Evolutionary conservation across 129 eudicot genomes (phyloP).

Genomic region (Oenanthe sinensis): DNA sequence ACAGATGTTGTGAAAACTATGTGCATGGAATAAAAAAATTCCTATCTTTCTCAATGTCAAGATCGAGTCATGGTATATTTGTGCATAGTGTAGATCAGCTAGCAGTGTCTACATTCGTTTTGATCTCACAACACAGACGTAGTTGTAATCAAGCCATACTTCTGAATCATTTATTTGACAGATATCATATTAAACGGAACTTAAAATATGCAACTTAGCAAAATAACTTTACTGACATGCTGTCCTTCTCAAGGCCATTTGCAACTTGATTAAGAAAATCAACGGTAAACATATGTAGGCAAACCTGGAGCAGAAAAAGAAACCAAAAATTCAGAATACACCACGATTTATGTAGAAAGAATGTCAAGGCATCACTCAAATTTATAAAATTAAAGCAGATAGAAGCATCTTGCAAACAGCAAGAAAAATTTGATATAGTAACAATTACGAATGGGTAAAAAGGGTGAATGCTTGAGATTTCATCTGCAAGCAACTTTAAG

Average conservation of each 20-base stretch:
- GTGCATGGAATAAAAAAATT: neutral
- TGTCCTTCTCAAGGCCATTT: slow-evolving; percentile 87
- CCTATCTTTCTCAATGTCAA: neutral
- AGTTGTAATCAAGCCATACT: neutral
- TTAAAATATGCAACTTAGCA: neutral
- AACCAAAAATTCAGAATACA: neutral
- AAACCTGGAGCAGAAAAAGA: slow-evolving; percentile 49
- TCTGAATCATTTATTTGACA: neutral
- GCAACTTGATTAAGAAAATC: slow-evolving; percentile 98
- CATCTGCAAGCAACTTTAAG: neutral
- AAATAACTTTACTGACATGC: slow-evolving; percentile 61
- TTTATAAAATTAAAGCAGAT: neutral
- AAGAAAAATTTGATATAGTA: neutral
- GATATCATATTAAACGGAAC: neutral
- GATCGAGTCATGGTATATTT: neutral
- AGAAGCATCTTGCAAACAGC: neutral
- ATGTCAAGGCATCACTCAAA: neutral
- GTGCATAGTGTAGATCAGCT: neutral
- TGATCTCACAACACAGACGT: neutral
- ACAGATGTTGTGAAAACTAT: neutral
- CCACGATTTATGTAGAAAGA: neutral
- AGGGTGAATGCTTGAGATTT: neutral
- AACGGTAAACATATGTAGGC: slow-evolving; percentile 94
- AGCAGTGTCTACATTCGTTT: neutral
- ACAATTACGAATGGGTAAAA: neutral